Base-by-base conservation (phyloP, 805 yeast species). In the Saccharomyces cerevisiae region DNA sequence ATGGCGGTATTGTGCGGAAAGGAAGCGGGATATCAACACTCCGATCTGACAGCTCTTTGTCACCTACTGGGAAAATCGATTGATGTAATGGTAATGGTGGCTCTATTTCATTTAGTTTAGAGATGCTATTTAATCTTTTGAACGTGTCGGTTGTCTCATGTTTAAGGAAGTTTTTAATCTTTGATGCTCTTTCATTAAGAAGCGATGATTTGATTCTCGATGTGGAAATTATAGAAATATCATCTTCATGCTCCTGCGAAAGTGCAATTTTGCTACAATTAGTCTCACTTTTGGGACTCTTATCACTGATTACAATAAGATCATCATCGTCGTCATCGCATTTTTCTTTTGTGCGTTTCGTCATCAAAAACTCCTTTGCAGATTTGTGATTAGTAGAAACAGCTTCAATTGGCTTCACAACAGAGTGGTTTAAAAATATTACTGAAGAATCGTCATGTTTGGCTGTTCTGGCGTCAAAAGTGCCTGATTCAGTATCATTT, bases 21-120 rank as follows among this genome's bases (percentile, higher is more conserved):
- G 22, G 43, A 17, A 36, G 30, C 10, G 24, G 17, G 11, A 46
- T 14, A 4, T n/a, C 17, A 2, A 22, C 41, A 6, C 22, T 1
- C 4, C 21, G 22, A 3, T 41, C 14, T 14, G 14, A 4, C 2
- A 8, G n/a, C 27, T 17, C 14, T 5, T 24, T 30, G 5, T 26
- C 52, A 10, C 60, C 58, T 3, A 49, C 50, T 14, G 61, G 61
- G 30, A 54, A 51, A 22, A 59, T 50, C 30, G 57, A 48, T 46
- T 61, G 65, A 3, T 31, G 43, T 1, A 24, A 8, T 2, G 69
- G 68, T 26, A 61, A 53, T 1, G 70, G 68, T 1, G 65, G 49
- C 10, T 51, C 56, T 9, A 66, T 1, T 1, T 41, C 50, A 9
- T 56, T 52, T 21, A 58, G 52, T 46, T 61, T 62, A 2, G 68